These are phyloP conservation scores for Apiotrichum porosum DNA, from an alignment of 1,284 basidiomycete genomes.

Conservation along the genomic window DNA sequence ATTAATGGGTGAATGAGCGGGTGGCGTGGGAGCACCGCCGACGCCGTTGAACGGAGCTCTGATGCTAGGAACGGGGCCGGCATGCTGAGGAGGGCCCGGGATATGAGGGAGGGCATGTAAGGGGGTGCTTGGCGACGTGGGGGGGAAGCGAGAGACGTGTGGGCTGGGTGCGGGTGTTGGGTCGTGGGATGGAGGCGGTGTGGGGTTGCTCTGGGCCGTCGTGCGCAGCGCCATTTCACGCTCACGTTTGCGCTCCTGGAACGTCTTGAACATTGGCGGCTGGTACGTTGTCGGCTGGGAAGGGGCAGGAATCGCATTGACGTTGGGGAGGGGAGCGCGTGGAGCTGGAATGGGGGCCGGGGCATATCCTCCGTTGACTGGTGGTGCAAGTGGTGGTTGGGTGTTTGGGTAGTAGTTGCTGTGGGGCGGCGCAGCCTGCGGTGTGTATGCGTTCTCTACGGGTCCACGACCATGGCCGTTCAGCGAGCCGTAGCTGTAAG, in stretches of 20 bases:
- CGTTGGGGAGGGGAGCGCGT: not conserved
- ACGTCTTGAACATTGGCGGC: slow-evolving; percentile 44
- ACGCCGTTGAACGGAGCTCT: too few species aligned
- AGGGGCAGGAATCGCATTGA: slow-evolving; percentile 24
- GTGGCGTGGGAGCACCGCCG: not conserved
- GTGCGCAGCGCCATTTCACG: slow-evolving; percentile 28
- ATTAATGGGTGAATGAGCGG: not conserved
- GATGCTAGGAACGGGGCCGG: too few species aligned
- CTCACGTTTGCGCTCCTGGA: slow-evolving; percentile 41
- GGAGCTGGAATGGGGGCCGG: too few species aligned
- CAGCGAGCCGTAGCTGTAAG: too few species aligned
- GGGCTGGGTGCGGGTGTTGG: not conserved
- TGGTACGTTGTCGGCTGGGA: slow-evolving; percentile 32
- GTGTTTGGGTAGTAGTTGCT: too few species aligned
- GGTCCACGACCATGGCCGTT: too few species aligned
- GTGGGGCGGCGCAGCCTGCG: too few species aligned
- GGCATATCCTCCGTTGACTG: too few species aligned
- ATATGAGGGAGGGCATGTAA: too few species aligned
- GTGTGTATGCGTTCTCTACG: too few species aligned
- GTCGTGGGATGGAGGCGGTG: slow-evolving; percentile 3
- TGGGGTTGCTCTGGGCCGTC: slow-evolving; percentile 3
- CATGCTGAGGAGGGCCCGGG: too few species aligned
- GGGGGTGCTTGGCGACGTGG: too few species aligned
- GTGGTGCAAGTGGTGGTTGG: not conserved
- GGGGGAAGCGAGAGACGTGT: not conserved